Base-by-base conservation (phyloP, 352 stramenopile genomes). In the Saprolegnia parasitica region DNA sequence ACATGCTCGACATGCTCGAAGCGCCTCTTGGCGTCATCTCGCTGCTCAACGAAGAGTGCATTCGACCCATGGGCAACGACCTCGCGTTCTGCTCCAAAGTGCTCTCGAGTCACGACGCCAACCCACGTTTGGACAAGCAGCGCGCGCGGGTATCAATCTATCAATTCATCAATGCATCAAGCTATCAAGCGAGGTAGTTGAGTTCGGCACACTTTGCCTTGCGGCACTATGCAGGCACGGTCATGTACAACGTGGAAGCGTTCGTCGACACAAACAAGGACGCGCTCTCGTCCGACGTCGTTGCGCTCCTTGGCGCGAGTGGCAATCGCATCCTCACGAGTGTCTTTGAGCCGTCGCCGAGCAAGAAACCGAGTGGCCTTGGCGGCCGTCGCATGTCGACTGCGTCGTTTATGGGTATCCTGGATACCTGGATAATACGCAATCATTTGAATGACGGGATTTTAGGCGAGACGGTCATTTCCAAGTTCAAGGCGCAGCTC, bases 191-290 rank as follows among this genome's bases (percentile, higher is more conserved):
- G 23, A 55, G 13, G 40, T 67, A 67, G 58, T 57, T 89, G 23
- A 91, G 78, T 66, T 76, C 87, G 63, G 90, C 73, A 32, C 86
- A 93, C 46, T 96, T 96, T 70, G 62, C 90, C 70, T 71, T 96
- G 16, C 78, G 88, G 24, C 88, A 96, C 56, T 96, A 96, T 67
- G 88, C 88, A 15, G 83, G 87, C 2, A 67, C 77, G 8, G 87
- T 96, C 23, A 91, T 83, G 13, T 96, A 96, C 67, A 82, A 91
- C 37, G 81, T 83, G 0, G 75, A 85, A 55, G 86, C 83, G 0
- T 96, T 94, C 68, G 88, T 96, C 9, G 85, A 94, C 71, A 95
- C 94, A 72, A 96, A 96, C 74, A 91, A 91, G 39, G 88, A 96
- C 56, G 88, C 84, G 6, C 72, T 96, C 23, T 84, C 91, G 68